Conservation (phyloP, 805 yeast genomes). For the Yamadazyma scolyti region DNA sequence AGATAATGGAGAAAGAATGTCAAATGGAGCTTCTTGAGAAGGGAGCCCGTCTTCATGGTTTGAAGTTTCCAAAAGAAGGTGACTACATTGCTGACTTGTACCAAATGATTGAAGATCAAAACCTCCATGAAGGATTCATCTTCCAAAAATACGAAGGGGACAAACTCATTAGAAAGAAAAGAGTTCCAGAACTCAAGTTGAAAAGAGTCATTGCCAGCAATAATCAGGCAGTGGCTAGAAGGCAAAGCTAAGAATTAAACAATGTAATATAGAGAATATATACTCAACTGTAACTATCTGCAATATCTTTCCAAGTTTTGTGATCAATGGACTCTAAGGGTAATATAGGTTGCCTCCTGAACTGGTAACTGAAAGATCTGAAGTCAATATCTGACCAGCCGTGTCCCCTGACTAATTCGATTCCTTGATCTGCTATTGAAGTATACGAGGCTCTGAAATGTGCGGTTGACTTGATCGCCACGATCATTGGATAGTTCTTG, state of each 20-base stretch:
- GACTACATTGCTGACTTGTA: conserved; percentile 49
- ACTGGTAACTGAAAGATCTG: conserved; percentile 1
- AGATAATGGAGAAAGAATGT: conserved; percentile 32
- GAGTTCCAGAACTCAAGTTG: conserved; percentile 3
- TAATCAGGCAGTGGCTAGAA: not conserved
- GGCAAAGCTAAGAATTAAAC: not conserved
- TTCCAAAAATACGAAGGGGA: conserved; percentile 8
- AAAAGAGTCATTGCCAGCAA: conserved; percentile 4
- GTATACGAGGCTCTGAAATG: conserved; percentile 7
- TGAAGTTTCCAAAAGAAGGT: conserved; percentile 56
- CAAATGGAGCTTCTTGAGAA: conserved; percentile 20
- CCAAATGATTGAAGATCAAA: conserved; percentile 9
- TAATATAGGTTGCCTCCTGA: conserved; percentile 2
- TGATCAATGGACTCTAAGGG: conserved; percentile 2
- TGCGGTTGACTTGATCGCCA: conserved; percentile 4
- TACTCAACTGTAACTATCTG: not conserved
- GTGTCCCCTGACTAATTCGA: not conserved
- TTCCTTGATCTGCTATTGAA: conserved; percentile 4
- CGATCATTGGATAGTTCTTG: conserved; percentile 1
- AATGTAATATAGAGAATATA: not conserved
- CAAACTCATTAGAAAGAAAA: conserved; percentile 1
- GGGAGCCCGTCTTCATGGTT: conserved; percentile 31
- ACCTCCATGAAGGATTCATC: conserved; percentile 2
- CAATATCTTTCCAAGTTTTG: conserved; percentile 1
- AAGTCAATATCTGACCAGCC: conserved; percentile 6